Conservation (phyloP, 202 grass and related monocot genomes). For the Carex sylvatica region DNA sequence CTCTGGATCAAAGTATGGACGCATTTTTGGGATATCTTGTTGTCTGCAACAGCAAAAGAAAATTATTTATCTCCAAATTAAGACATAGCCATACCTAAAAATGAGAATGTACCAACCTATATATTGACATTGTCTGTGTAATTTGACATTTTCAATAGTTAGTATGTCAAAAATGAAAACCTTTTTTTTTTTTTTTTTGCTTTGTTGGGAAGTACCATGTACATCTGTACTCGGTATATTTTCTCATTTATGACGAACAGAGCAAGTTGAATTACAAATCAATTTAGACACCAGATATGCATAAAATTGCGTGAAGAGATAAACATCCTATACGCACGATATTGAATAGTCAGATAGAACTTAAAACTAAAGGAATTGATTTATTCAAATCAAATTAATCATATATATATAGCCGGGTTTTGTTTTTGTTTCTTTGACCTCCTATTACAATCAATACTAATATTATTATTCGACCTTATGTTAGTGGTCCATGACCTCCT, state of each 20-base stretch:
- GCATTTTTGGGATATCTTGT: constrained; percentile 35
- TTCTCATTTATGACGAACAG: constrained; percentile 16
- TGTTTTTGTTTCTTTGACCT: background rate
- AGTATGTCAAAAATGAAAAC: constrained; percentile 1
- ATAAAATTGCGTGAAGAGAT: constrained; percentile 30
- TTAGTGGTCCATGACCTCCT: background rate
- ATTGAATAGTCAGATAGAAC: background rate
- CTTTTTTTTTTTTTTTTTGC: background rate
- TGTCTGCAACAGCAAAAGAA: constrained; percentile 3
- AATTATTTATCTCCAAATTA: constrained; percentile 14
- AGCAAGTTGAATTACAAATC: background rate
- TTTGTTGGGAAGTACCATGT: constrained; percentile 5
- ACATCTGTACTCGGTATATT: background rate
- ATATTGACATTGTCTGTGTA: background rate
- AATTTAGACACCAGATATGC: constrained; percentile 1
- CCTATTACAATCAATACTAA: background rate
- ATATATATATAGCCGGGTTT: background rate
- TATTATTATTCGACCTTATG: background rate
- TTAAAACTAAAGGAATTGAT: background rate
- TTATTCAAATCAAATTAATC: constrained; percentile 2
- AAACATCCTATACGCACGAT: constrained; percentile 6
- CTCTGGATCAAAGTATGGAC: constrained; percentile 92
- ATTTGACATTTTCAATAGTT: background rate
- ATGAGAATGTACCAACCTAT: constrained; percentile 7
- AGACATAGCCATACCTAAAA: background rate